Evolutionary conservation across 2,329 filamentous ascomycete species (phyloP).

Genomic region (Talaromyces sp.): DNA sequence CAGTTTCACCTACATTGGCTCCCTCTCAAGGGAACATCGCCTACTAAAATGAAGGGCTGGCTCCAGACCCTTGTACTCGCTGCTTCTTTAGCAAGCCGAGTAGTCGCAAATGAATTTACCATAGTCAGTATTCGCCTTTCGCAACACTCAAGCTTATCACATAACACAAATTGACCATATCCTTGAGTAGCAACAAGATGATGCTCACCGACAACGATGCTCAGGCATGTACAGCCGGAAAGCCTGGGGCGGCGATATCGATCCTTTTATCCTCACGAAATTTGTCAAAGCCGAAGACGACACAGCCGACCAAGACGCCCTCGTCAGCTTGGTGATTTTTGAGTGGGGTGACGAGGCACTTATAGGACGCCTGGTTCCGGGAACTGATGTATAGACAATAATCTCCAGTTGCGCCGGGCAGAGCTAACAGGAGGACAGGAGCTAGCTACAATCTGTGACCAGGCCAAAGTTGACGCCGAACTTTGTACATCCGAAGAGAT

Average conservation of each 20-base stretch:
- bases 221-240: conserved; percentile 90
- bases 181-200: conserved; percentile 64
- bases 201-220: conserved; percentile 78
- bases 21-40: conserved; percentile 12
- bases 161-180: neutral
- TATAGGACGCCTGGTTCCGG: conserved; percentile 64
- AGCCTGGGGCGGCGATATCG: conserved; percentile 80
- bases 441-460: conserved; percentile 72
- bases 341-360: conserved; percentile 85
- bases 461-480: conserved; percentile 63
- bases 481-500: conserved; percentile 74
- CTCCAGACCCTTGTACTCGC: conserved; percentile 35
- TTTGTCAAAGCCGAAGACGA: conserved; percentile 63
- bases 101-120: conserved; percentile 46
- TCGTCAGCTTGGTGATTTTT: conserved; percentile 84
- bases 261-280: conserved; percentile 84
- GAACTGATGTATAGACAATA: neutral
- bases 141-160: neutral
- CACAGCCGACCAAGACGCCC: conserved; percentile 63
- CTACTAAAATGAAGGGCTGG: conserved; percentile 40
- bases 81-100: conserved; percentile 36
- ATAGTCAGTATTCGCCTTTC: conserved; percentile 34
- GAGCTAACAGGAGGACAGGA: conserved; percentile 39
- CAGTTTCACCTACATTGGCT: neutral
- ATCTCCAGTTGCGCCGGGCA: neutral